Conservation (phyloP, 1,284 basidiomycete genomes). For the Ustilago hordei region DNA sequence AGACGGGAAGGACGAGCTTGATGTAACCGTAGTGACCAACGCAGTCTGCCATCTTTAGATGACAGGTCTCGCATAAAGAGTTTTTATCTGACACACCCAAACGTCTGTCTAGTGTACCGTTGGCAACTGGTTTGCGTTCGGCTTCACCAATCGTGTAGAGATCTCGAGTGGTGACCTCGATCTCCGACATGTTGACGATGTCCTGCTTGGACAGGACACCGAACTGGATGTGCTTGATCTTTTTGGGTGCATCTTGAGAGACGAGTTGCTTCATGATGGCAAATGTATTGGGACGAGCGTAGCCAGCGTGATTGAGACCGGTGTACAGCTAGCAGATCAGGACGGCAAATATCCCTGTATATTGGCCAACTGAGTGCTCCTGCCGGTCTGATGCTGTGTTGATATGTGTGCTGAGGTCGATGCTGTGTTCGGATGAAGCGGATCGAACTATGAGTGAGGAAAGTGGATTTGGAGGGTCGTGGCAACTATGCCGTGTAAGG, state of each 20-base stretch:
- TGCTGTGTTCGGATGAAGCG: neutral
- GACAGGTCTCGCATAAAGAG: slow-evolving; percentile 93
- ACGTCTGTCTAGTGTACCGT: slow-evolving; percentile 66
- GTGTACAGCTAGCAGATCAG: neutral
- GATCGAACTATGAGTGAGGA: neutral
- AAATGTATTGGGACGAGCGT: slow-evolving; percentile 10
- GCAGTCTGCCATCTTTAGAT: slow-evolving; percentile 90
- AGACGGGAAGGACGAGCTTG: slow-evolving; percentile 88
- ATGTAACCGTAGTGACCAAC: slow-evolving; percentile 90
- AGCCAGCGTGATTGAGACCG: slow-evolving; percentile 12
- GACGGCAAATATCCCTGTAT: neutral
- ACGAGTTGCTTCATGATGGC: slow-evolving; percentile 67
- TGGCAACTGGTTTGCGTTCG: slow-evolving; percentile 61
- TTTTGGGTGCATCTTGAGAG: slow-evolving; percentile 68
- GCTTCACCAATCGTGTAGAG: slow-evolving; percentile 64
- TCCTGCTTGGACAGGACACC: slow-evolving; percentile 69
- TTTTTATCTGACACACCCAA: slow-evolving; percentile 91
- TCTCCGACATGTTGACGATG: slow-evolving; percentile 68
- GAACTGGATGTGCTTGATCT: slow-evolving; percentile 70
- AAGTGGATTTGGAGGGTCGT: neutral
- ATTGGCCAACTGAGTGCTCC: neutral
- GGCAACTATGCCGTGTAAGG: slow-evolving; percentile 7
- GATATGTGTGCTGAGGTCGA: neutral
- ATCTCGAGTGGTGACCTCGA: slow-evolving; percentile 66
- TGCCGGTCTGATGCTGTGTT: neutral